Percentiles rank a stretch among this genome's conserved stretches.
Conservation (phyloP, 805 yeast genomes). For the Barnettozyma californica region DNA sequence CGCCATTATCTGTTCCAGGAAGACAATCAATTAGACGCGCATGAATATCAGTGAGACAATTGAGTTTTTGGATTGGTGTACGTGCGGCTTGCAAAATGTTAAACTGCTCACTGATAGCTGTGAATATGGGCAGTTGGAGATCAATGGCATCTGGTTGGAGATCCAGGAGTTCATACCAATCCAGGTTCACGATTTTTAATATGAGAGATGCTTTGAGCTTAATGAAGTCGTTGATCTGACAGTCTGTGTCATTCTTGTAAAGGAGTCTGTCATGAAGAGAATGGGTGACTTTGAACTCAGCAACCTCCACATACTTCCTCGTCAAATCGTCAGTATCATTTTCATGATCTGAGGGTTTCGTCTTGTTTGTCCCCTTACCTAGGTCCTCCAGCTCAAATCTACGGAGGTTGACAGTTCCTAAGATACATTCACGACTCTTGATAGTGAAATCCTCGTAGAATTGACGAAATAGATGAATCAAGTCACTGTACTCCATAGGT, state of each 20-base stretch:
- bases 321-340: constrained; percentile 3
- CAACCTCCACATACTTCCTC: constrained; percentile 13
- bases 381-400: constrained; percentile 7
- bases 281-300: constrained; percentile 14
- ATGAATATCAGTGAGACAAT: constrained; percentile 13
- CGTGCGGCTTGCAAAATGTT: constrained; percentile 3
- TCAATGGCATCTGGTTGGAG: constrained; percentile 7
- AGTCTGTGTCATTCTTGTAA: constrained; percentile 13
- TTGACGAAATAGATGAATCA: constrained; percentile 17
- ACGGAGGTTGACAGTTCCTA: constrained; percentile 10
- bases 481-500: constrained; percentile 18
- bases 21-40: constrained; percentile 11
- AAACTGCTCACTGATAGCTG: constrained; percentile 8
- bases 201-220: constrained; percentile 13
- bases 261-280: constrained; percentile 15
- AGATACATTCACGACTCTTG: constrained; percentile 13
- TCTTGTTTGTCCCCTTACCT: neutral
- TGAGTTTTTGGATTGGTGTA: constrained; percentile 18
- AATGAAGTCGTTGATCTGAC: constrained; percentile 14
- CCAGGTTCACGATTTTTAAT: constrained; percentile 11
- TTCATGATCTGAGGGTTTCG: constrained; percentile 9
- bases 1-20: constrained; percentile 16
- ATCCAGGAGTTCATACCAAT: constrained; percentile 16
- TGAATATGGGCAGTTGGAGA: constrained; percentile 4
- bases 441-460: constrained; percentile 15